phyloP scores from a whole-genome alignment of 352 stramenopile genomes.

The Hyaloperonospora brassicae region DNA sequence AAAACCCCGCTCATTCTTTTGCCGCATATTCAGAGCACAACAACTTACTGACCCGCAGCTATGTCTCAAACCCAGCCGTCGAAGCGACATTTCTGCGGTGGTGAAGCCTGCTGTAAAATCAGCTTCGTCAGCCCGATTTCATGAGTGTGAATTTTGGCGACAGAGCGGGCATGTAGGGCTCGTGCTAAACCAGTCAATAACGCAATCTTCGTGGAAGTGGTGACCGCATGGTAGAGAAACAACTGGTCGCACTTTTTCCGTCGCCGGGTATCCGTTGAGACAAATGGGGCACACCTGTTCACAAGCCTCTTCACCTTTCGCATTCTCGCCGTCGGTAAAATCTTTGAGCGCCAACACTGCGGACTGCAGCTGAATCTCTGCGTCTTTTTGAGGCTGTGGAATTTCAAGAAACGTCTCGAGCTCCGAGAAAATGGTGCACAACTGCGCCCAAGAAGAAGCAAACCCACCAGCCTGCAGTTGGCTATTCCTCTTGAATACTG shows the following conservation, averaged over 20 bases:
- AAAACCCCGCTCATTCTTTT: too few species aligned
- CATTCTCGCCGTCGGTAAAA: slow-evolving; percentile 12
- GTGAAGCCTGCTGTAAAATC: too few species aligned
- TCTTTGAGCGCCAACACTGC: slow-evolving; percentile 47
- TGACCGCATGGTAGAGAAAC: slow-evolving; percentile 45
- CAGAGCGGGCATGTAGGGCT: slow-evolving; percentile 54
- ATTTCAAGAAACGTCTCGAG: slow-evolving; percentile 45
- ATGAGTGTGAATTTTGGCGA: slow-evolving; percentile 17
- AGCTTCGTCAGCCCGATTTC: background rate
- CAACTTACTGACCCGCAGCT: too few species aligned
- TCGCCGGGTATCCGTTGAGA: slow-evolving; percentile 26
- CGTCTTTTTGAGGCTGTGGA: slow-evolving; percentile 32
- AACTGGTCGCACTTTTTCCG: slow-evolving; percentile 20
- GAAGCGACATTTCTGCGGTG: too few species aligned
- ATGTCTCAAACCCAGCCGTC: too few species aligned
- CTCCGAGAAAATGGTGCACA: slow-evolving; percentile 28
- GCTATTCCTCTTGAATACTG: slow-evolving; percentile 34
- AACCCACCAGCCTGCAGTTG: slow-evolving; percentile 19
- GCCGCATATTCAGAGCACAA: too few species aligned
- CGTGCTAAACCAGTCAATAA: slow-evolving; percentile 60
- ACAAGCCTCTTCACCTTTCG: slow-evolving; percentile 3
- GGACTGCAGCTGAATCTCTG: slow-evolving; percentile 30
- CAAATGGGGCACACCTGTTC: slow-evolving; percentile 40
- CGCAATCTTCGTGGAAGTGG: slow-evolving; percentile 63
- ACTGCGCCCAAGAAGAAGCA: slow-evolving; percentile 11